Base-by-base conservation (phyloP, 192 early-diverging fungal species). In the Kickxella alabastrina region DNA sequence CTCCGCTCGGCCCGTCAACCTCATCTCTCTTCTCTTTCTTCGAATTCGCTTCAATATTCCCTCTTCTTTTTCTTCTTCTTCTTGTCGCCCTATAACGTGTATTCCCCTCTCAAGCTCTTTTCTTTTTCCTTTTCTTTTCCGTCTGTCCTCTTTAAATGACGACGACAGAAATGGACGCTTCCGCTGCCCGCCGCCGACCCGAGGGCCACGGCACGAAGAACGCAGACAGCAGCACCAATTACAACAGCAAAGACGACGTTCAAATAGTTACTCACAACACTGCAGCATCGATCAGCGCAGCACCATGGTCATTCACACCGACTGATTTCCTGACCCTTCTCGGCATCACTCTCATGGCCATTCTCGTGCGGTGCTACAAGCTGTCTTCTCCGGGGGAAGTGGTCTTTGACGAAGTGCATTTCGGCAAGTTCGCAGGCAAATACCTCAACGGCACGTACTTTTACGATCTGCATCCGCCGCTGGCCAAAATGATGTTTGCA, bases 361-460 rank as follows among this genome's bases (percentile, higher is more conserved):
- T 79, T 21, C 18, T 60, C 0, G 70, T 67, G 13, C 48, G 70
- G 19, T 60, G 65, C 57, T 69, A 57, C 47, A 36, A 54, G 49
- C 52, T 79, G 14, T 52, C 62, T 1, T 39, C 26, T 0, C 77
- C 77, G 26, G 40, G 27, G 24, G 26, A 61, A 25, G 77, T 79
- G 24, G 77, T 79, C n/a, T 99, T 99, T 65, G 95, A 99, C 70
- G 96, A 99, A 61, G 96, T 99, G 22, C 96, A 99, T 56, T 97
- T 99, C 79, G 96, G 96, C 50, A 95, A 95, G 48, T 99, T 95
- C 63, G 94, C 93, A 36, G 84, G 83, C 19, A 82, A 82, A 69
- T 98, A 98, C 57, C 70, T 97, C 38, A 85, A 84, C 42, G 77
- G 88, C 15, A 85, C 83, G 3, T 98, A 89, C 56, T 98, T 87